Conservation (phyloP, 371 early-diverging fungal species). For the Nematocida sp. region DNA sequence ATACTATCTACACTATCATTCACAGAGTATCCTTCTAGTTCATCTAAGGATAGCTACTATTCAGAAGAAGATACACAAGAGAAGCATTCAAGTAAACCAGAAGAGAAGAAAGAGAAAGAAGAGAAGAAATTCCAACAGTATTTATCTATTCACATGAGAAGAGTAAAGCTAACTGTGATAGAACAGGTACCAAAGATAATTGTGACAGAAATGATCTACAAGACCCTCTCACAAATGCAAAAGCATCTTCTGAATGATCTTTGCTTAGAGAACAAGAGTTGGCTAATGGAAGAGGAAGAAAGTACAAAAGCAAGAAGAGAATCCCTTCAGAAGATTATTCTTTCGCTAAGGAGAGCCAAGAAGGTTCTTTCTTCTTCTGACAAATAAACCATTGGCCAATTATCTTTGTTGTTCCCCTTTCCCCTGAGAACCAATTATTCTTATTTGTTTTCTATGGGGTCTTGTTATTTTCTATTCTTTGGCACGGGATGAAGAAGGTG, state of each 20-base stretch:
- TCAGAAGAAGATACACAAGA: constrained; percentile 80
- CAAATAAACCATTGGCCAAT: constrained; percentile 74
- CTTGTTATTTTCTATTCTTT: not conserved
- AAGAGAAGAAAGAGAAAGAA: constrained; percentile 85
- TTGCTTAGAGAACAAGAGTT: constrained; percentile 82
- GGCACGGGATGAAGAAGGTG: constrained; percentile 15
- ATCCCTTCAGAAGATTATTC: constrained; percentile 72
- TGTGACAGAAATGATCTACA: constrained; percentile 84
- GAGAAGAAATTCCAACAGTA: constrained; percentile 92
- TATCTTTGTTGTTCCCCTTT: constrained; percentile 52
- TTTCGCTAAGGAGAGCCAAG: constrained; percentile 72
- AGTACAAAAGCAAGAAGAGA: constrained; percentile 76
- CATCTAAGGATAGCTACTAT: too few relatives aligned
- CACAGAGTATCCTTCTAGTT: too few relatives aligned
- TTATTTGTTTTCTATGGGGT: not conserved
- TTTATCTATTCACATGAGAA: constrained; percentile 84
- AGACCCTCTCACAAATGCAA: constrained; percentile 82
- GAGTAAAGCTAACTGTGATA: constrained; percentile 87
- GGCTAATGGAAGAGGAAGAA: constrained; percentile 84
- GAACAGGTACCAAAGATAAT: constrained; percentile 97
- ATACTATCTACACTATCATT: too few relatives aligned
- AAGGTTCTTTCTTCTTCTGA: too few relatives aligned
- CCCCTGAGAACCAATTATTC: not conserved
- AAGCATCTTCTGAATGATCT: constrained; percentile 82
- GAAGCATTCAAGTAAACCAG: not conserved